Evolutionary conservation across 768 basidiomycete species (phyloP), one percentile per base, ranked within the genome.

Genomic region (Cytidiella melzeri): DNA sequence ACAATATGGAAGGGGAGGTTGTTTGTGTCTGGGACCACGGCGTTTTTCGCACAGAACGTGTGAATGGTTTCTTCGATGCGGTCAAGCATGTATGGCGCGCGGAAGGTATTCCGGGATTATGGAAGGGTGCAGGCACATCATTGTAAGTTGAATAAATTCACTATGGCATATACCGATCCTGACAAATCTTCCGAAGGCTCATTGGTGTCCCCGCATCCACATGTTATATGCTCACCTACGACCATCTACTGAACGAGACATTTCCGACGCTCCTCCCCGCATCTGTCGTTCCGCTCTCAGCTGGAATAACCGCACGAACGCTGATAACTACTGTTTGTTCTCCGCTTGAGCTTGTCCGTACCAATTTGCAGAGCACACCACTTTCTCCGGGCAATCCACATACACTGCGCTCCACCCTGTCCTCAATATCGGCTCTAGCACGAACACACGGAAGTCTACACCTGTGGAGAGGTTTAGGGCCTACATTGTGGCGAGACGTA

Each of bases 401-500:
- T 61, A 91, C 87, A 0, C 79, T 92, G 27, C 73, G 79, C 38
- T 87, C 87, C 38, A 86, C 89, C 10, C 73, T 93, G 19, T 48
- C 68, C 34, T 80, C 84, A 3, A 71, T 94, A 51, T 74, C 76
- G 0, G 62, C 57, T 0, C 67, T 89, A 10, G 83, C 87, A 10
- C 75, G 73, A 21, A 61, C 69, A 27, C 72, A 86, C 39, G 95
- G 94, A 5, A 57, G 83, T 5, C 65, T 70, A 9, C 84, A 79
- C 43, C 75, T 98, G 23, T 99, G 92, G 92, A 76, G 91, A 46
- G 96, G 96, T 0, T 73, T 99, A 6, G 87, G 87, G 1, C 80
- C 94, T 2, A 95, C 92, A 4, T 73, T 99, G 7, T 97, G 93
- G 93, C 79, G 96, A 43, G 96, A 99, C 58, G 94, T 98, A 5